phyloP scores from a whole-genome alignment of 768 basidiomycete genomes.

The Boletus coccyginus region DNA sequence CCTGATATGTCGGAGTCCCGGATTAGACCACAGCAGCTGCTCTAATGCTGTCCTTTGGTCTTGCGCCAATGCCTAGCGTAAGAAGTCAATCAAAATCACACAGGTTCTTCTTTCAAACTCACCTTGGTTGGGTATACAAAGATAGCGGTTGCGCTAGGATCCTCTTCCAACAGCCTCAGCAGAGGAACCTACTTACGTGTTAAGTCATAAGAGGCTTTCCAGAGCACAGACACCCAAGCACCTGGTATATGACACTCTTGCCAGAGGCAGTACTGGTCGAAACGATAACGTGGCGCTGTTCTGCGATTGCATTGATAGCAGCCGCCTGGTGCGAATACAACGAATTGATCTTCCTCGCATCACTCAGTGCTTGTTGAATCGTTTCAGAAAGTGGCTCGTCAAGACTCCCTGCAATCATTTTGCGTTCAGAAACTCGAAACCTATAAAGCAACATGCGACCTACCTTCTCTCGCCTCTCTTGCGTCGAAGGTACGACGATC shows the following conservation, averaged over 20 bases:
- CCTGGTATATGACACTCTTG: conserved; percentile 87
- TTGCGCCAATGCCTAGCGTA: conserved; percentile 75
- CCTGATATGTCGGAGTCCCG: conserved; percentile 59
- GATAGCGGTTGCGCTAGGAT: conserved; percentile 63
- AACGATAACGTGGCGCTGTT: conserved; percentile 72
- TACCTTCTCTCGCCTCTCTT: conserved; percentile 53
- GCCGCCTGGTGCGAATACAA: conserved; percentile 71
- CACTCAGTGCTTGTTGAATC: conserved; percentile 53
- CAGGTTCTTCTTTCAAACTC: neutral
- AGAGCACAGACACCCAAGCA: conserved; percentile 23
- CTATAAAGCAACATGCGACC: neutral
- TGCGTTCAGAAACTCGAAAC: neutral
- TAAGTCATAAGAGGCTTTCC: neutral
- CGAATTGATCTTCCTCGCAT: conserved; percentile 56
- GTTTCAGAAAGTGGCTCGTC: conserved; percentile 56
- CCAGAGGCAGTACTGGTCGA: conserved; percentile 90
- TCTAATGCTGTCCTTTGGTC: conserved; percentile 76
- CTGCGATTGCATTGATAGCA: conserved; percentile 62
- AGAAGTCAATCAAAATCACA: neutral
- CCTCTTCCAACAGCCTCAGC: conserved; percentile 60
- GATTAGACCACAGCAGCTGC: conserved; percentile 57
- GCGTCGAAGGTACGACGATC: conserved; percentile 52
- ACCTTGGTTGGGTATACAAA: conserved; percentile 91
- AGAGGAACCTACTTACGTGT: conserved; percentile 57
- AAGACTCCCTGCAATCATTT: conserved; percentile 39